Conservation (phyloP, 2,329 filamentous ascomycete genomes). For the Phialemoniopsis sp. region DNA sequence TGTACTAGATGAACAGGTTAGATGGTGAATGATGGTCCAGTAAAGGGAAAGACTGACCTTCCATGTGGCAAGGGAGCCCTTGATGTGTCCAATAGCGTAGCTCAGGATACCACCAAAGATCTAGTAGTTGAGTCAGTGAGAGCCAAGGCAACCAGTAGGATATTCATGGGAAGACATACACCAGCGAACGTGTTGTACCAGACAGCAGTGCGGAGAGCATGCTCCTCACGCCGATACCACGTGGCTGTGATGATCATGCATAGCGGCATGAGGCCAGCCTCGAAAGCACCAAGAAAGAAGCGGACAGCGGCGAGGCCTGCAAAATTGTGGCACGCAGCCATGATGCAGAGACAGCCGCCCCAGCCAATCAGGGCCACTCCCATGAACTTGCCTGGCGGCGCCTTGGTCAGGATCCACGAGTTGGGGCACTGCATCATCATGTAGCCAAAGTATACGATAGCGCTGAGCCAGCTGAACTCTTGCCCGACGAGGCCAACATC, state of each 20-base stretch:
- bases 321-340: slow-evolving; percentile 58
- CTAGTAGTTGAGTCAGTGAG: too few relatives aligned
- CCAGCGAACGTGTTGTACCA: slow-evolving; percentile 54
- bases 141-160: too few relatives aligned
- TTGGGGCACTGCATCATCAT: too few relatives aligned
- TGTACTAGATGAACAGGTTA: too few relatives aligned
- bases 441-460: slow-evolving; percentile 5
- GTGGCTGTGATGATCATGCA: slow-evolving; percentile 65
- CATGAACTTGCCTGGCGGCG: slow-evolving; percentile 60
- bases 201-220: slow-evolving; percentile 56
- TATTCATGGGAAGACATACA: too few relatives aligned
- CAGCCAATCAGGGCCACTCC: too few relatives aligned
- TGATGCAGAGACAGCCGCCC: slow-evolving; percentile 53
- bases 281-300: slow-evolving; percentile 65
- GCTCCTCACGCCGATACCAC: slow-evolving; percentile 70
- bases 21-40: too few relatives aligned
- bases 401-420: slow-evolving; percentile 66
- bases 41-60: too few relatives aligned
- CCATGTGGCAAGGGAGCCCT: slow-evolving; percentile 29
- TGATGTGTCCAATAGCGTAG: slow-evolving; percentile 41
- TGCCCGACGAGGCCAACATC: slow-evolving; percentile 1
- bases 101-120: too few relatives aligned
- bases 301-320: slow-evolving; percentile 59
- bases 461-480: slow-evolving; percentile 9
- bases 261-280: slow-evolving; percentile 64